Base-by-base conservation (phyloP, 108 stramenopile genomes). In the Nitzschia palea region DNA sequence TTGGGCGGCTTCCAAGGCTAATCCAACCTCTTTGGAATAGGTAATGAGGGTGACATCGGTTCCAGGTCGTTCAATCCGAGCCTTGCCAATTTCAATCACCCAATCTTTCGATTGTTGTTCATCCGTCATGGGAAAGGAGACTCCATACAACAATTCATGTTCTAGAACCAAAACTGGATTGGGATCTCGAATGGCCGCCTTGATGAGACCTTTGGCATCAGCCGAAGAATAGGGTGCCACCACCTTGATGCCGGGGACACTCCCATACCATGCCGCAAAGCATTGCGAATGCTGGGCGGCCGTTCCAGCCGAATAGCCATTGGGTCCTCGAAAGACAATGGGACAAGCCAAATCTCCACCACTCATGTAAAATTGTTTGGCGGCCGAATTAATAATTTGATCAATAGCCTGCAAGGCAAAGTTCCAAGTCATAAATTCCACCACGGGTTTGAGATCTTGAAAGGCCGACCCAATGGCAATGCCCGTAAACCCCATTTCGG, bases 371-470 rank as follows among this genome's bases (percentile, higher is more conserved):
- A 95, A 95, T 79, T 97, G 96, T 81, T 99, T 99, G 59, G 99
- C 99, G 10, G 97, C 98, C 30, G 87, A 86, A 68, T 98, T 99
- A 34, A 99, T 74, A 65, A 99, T 83, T 69, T 99, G 98, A 85
- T 99, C 99, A 69, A 99, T 98, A 30, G 99, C 99, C 72, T 99
- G 99, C 94, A 99, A 96, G 51, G 95, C 89, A 74, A 99, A 99
- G 80, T 99, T 99, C 79, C 94, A 96, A 22, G 99, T 99, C 99
- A 99, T 99, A 84, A 98, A 99, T 84, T 99, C 99, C 27, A 98
- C 89, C 55, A 99, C 84, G 30, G 99, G 99, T 56, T 81, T 72
- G 3, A 98, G 70, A 73, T 98, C 94, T 63, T 96, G 88, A 80
- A 94, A 96, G 53, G 97, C 90, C 18, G 97, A 86, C 12, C 99